phyloP scores from a whole-genome alignment of 1,139 yeast genomes.

The Pichia sp. region DNA sequence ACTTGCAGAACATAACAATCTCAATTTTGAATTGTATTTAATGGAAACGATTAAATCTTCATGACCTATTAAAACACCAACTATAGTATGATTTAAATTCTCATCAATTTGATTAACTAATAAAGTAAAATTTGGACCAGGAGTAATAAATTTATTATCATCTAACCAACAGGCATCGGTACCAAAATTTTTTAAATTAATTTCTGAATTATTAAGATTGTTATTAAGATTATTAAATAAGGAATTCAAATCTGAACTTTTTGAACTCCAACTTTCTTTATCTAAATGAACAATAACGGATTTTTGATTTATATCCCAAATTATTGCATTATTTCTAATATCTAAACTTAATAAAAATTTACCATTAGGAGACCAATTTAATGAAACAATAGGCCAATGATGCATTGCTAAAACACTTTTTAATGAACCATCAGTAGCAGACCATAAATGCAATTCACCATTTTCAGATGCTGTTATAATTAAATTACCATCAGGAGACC shows the following conservation, averaged over 20 bases:
- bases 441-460: conserved; percentile 70
- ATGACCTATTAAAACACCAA: conserved; percentile 68
- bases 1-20: conserved; percentile 63
- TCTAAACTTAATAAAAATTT: conserved; percentile 38
- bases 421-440: conserved; percentile 56
- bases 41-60: conserved; percentile 52
- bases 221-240: too few relatives aligned
- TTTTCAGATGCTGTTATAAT: conserved; percentile 52
- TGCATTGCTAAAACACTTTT: conserved; percentile 54
- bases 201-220: background rate
- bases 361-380: conserved; percentile 46
- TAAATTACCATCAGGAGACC: conserved; percentile 59
- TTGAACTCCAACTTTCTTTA: too few relatives aligned
- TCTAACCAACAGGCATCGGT: conserved; percentile 70
- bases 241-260: too few relatives aligned
- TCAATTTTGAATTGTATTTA: conserved; percentile 44
- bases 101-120: conserved; percentile 52
- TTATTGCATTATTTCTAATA: conserved; percentile 36
- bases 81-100: conserved; percentile 33
- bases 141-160: conserved; percentile 60
- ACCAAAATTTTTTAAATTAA: conserved; percentile 29
- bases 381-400: conserved; percentile 43
- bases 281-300: conserved; percentile 41
- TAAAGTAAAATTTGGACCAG: conserved; percentile 54
- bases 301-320: conserved; percentile 52